These are phyloP conservation scores for Prunus dulcis DNA, from an alignment of 306 rosid species.

Conservation along the genomic window DNA sequence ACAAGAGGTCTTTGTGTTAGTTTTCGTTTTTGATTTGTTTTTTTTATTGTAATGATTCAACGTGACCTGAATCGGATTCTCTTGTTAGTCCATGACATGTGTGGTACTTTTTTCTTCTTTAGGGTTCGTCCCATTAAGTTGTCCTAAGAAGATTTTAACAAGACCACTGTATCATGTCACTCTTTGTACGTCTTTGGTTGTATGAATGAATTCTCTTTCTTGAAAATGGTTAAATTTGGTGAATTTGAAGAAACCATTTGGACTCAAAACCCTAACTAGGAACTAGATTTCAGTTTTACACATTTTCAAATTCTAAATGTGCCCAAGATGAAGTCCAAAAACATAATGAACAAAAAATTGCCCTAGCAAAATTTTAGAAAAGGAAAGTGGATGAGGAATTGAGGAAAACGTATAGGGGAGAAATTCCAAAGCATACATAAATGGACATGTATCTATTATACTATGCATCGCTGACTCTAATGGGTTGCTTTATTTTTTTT, in stretches of 20 bases:
- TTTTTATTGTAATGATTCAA: too few relatives aligned
- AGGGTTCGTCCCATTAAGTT: too few relatives aligned
- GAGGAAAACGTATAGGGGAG: background rate
- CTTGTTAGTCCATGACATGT: too few relatives aligned
- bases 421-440: background rate
- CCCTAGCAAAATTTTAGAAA: too few relatives aligned
- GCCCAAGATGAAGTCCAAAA: background rate
- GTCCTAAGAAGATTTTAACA: too few relatives aligned
- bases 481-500: background rate
- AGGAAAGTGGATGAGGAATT: too few relatives aligned
- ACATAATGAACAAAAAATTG: background rate
- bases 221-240: background rate
- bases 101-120: fast-evolving
- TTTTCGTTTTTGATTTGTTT: too few relatives aligned
- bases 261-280: background rate
- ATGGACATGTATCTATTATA: background rate
- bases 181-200: too few relatives aligned
- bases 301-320: background rate
- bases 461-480: background rate
- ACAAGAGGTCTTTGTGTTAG: too few relatives aligned
- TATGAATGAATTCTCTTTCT: too few relatives aligned
- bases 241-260: background rate
- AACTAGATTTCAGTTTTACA: too few relatives aligned
- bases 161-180: too few relatives aligned
- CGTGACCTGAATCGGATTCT: fast-evolving